Base-by-base conservation (phyloP, 345 rosid genomes). In the Gossypium raimondii region DNA sequence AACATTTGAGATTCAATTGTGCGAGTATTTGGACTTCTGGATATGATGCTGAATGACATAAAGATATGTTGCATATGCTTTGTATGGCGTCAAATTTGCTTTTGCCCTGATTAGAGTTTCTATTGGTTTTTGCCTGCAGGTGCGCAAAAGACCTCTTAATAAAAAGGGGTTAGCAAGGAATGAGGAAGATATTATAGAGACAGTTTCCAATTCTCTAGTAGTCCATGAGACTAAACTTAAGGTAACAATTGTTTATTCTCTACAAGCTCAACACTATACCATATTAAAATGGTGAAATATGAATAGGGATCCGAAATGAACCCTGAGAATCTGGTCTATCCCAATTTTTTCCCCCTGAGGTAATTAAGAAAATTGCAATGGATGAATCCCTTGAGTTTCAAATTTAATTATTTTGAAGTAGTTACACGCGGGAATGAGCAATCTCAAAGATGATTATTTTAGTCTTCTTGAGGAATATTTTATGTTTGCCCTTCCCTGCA, bases 181-280 rank as follows among this genome's bases (percentile, higher is more conserved):
- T 73, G 98, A 95, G 86, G 98, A 93, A 83, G 99, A 95, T 80
- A 93, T 93, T 47, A 75, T 95, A 73, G 98, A 91, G 73, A 91
- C 99, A 48, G 74, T 71, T 82, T 85, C 84, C 76, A 95, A 91
- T 76, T 75, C 92, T 18, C 48, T 95, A 60, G 92, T 94, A 29
- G 97, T 95, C 76, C 92, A 95, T 82, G 99, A 95, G 79, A 91
- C 98, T 16, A 95, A 95, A 85, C 89, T 95, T 16, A 93, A 95
- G 97, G 98, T 89, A 78, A 76, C 81, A 22, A 14, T 69, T 43
- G 18, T 79, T 34, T 56, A 61, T 62, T 24, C 3, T 43, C 13
- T 67, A 41, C 72, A 45, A 44, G 38, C 78, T 29, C 34, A 44
- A 43, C 12, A 20, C 55, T 20, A 45, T 34, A 34, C 11, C 27